These are phyloP conservation scores for Nymphaea colorata DNA, from an alignment of 164 flowering plant genomes.

Conservation along the genomic window DNA sequence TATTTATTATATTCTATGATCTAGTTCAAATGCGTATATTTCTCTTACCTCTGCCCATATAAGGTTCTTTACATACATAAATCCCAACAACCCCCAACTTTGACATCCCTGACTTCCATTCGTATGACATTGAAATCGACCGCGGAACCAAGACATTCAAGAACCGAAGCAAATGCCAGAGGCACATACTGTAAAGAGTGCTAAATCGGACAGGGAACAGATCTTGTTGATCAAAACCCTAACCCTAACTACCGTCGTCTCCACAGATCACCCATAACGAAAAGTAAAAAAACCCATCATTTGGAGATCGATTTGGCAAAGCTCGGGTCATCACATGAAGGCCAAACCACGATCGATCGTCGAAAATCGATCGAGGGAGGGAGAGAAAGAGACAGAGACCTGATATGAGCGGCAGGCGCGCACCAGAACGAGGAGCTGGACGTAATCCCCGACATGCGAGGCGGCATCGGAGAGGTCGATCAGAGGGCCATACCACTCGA, in stretches of 20 bases:
- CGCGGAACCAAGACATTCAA: too few relatives aligned
- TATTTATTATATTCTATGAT: too few relatives aligned
- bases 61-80: too few relatives aligned
- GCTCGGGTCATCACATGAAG: too few relatives aligned
- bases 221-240: neutral
- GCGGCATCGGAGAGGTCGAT: slow-evolving; percentile 45
- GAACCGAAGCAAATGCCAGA: too few relatives aligned
- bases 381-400: slow-evolving; percentile 16
- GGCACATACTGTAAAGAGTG: too few relatives aligned
- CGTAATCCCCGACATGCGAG: slow-evolving; percentile 50
- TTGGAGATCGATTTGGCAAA: neutral
- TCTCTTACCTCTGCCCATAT: too few relatives aligned
- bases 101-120: too few relatives aligned
- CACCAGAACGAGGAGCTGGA: slow-evolving; percentile 69
- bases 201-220: neutral
- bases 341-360: too few relatives aligned
- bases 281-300: neutral
- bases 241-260: neutral
- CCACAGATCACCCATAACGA: neutral
- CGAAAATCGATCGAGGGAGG: neutral
- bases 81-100: too few relatives aligned
- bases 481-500: slow-evolving; percentile 77
- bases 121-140: too few relatives aligned
- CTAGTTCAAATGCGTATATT: too few relatives aligned
- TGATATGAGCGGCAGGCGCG: slow-evolving; percentile 48